Percentiles rank a stretch among this genome's conserved stretches.
Conservation (phyloP, 2,329 filamentous ascomycete species). For the Orbilia oligospora region DNA sequence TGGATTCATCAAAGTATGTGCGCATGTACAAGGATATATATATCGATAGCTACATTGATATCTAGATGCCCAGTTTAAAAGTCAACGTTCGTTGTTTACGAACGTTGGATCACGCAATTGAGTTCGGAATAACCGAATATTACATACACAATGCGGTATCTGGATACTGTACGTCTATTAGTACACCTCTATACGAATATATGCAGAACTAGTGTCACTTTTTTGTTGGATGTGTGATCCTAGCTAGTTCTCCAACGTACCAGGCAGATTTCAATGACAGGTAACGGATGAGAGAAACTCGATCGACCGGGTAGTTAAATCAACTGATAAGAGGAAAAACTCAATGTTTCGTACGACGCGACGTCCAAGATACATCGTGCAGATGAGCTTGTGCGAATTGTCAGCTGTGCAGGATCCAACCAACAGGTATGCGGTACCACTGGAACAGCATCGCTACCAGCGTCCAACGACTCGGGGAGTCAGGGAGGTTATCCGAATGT, state of each 20-base stretch:
- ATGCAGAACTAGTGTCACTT: neutral
- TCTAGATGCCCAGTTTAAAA: no score
- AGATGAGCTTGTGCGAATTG: neutral
- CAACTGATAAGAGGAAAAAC: conserved; percentile 18
- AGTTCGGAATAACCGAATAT: neutral
- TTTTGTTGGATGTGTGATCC: neutral
- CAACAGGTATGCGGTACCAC: conserved; percentile 41
- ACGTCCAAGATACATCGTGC: neutral
- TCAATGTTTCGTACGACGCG: conserved; percentile 15
- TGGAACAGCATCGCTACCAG: conserved; percentile 23
- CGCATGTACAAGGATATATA: neutral
- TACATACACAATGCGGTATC: neutral
- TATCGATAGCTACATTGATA: neutral
- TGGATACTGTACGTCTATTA: neutral
- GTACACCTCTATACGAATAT: neutral
- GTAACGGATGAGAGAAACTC: neutral
- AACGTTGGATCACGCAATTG: neutral
- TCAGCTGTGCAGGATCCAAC: conserved; percentile 38
- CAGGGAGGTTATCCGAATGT: conserved; percentile 42
- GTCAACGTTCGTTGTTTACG: neutral
- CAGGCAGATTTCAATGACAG: neutral
- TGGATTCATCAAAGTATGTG: neutral
- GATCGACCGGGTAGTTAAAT: neutral
- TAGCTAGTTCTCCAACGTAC: neutral
- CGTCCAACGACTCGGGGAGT: conserved; percentile 39